Conservation (phyloP, 768 basidiomycete genomes). For the Phylloporus sp. region DNA sequence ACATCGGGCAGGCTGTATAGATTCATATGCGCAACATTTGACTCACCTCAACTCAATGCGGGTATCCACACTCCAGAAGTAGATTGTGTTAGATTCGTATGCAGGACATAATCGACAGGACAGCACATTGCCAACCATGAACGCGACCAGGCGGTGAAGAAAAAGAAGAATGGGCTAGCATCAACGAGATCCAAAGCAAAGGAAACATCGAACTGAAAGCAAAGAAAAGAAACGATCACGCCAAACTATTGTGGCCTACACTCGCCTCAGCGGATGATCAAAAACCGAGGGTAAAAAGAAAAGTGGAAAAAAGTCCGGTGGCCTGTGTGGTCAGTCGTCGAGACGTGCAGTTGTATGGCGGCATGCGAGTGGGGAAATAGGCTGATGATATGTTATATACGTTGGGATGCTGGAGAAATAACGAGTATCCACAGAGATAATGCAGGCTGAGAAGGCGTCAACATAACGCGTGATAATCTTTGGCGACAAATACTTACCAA, state of each 20-base stretch:
- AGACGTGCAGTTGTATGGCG: neutral
- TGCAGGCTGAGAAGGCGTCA: conserved; percentile 17
- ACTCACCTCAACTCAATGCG: neutral
- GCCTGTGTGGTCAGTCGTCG: neutral
- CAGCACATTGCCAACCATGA: neutral
- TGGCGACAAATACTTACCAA: conserved; percentile 15
- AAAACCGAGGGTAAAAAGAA: neutral
- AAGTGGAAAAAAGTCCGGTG: neutral
- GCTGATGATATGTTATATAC: conserved; percentile 28
- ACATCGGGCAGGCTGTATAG: neutral
- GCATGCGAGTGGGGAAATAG: conserved; percentile 14
- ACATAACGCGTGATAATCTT: neutral
- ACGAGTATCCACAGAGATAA: conserved; percentile 31
- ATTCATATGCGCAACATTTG: neutral
- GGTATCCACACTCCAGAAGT: neutral
- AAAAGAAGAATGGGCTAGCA: neutral
- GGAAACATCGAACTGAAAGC: no score
- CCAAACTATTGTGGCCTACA: neutral
- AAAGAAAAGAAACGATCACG: neutral
- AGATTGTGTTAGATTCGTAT: neutral
- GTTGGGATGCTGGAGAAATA: conserved; percentile 20
- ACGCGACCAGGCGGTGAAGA: neutral
- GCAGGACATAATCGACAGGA: neutral
- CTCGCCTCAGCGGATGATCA: neutral
- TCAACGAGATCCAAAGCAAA: no score